Percentiles rank a stretch among this genome's conserved stretches.
These are phyloP conservation scores for Neurospora terricola DNA, from an alignment of 495 filamentous ascomycete genomes.

Conservation along the genomic window DNA sequence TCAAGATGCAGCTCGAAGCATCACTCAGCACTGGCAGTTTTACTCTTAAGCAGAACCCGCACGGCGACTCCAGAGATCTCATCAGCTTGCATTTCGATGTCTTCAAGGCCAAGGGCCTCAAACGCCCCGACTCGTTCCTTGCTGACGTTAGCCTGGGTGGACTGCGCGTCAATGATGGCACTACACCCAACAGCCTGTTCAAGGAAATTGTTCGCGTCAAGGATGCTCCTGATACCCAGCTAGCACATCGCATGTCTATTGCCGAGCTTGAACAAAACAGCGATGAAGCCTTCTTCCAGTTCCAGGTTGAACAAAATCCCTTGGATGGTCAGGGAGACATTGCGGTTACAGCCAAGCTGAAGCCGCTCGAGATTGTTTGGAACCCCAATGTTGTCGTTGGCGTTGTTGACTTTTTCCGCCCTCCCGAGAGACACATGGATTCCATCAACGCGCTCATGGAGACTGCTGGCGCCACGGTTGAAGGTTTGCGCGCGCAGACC, in stretches of 20 bases:
- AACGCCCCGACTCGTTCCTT: slow-evolving; percentile 82
- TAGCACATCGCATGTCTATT: slow-evolving; percentile 41
- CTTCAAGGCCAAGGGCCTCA: slow-evolving; percentile 77
- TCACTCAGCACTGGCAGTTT: slow-evolving; percentile 88
- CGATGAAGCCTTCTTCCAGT: slow-evolving; percentile 75
- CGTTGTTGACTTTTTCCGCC: slow-evolving; percentile 87
- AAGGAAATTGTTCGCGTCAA: slow-evolving; percentile 94
- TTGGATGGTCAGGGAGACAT: slow-evolving; percentile 86
- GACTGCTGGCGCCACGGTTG: slow-evolving; percentile 86
- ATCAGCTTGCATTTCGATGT: slow-evolving; percentile 87
- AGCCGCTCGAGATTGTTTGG: slow-evolving; percentile 93
- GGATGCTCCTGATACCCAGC: slow-evolving; percentile 53
- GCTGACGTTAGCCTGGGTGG: slow-evolving; percentile 83
- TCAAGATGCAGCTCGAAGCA: slow-evolving; percentile 86
- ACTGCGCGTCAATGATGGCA: slow-evolving; percentile 89
- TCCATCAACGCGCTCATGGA: slow-evolving; percentile 92
- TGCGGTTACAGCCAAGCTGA: slow-evolving; percentile 80
- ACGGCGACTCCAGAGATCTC: slow-evolving; percentile 66
- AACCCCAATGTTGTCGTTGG: slow-evolving; percentile 88
- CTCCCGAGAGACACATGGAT: slow-evolving; percentile 95
- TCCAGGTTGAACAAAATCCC: slow-evolving; percentile 89
- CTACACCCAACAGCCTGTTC: slow-evolving; percentile 78
- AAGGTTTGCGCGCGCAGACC: slow-evolving; percentile 89
- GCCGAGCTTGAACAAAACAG: slow-evolving; percentile 51
- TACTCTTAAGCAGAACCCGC: slow-evolving; percentile 79